phyloP scores from a whole-genome alignment of 1,284 basidiomycete genomes.

The Pseudozyma thailandica region DNA sequence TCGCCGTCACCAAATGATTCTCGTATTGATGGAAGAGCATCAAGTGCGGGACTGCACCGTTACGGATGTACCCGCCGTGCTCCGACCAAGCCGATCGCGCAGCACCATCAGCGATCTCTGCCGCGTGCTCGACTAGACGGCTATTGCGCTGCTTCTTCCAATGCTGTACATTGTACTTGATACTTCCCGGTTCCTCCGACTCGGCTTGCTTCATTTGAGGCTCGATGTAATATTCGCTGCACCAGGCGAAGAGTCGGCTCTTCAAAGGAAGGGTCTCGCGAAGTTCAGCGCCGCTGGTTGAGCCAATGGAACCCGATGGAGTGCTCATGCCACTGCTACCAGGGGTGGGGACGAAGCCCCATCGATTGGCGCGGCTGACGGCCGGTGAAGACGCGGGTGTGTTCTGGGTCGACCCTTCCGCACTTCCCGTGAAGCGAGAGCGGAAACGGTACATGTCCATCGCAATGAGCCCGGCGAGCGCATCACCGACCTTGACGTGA shows the following conservation, averaged over 20 bases:
- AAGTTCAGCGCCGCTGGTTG: conserved; percentile 25
- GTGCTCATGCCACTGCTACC: conserved; percentile 37
- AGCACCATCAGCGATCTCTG: conserved; percentile 76
- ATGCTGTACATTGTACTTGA: conserved; percentile 92
- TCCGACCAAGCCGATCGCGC: conserved; percentile 81
- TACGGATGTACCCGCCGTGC: conserved; percentile 79
- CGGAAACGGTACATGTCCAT: conserved; percentile 58
- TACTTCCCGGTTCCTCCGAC: conserved; percentile 91
- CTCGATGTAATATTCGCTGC: conserved; percentile 95
- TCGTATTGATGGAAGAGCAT: conserved; percentile 90
- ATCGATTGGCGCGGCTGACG: conserved; percentile 39
- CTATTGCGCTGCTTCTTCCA: conserved; percentile 95
- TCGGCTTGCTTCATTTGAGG: conserved; percentile 81
- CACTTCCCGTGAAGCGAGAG: conserved; percentile 35
- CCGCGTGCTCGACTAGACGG: conserved; percentile 78
- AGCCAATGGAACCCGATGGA: conserved; percentile 33
- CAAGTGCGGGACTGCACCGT: conserved; percentile 71
- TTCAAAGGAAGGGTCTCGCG: conserved; percentile 80
- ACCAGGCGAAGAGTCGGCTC: conserved; percentile 94
- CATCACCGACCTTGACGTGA: conserved; percentile 55
- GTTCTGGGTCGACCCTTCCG: conserved; percentile 38
- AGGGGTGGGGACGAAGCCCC: conserved; percentile 37
- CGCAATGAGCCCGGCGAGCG: conserved; percentile 63
- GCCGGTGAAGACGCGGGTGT: conserved; percentile 49
- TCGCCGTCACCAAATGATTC: conserved; percentile 84